These are phyloP conservation scores for Casuarina cunninghamiana DNA, from an alignment of 306 rosid species.

Conservation along the genomic window DNA sequence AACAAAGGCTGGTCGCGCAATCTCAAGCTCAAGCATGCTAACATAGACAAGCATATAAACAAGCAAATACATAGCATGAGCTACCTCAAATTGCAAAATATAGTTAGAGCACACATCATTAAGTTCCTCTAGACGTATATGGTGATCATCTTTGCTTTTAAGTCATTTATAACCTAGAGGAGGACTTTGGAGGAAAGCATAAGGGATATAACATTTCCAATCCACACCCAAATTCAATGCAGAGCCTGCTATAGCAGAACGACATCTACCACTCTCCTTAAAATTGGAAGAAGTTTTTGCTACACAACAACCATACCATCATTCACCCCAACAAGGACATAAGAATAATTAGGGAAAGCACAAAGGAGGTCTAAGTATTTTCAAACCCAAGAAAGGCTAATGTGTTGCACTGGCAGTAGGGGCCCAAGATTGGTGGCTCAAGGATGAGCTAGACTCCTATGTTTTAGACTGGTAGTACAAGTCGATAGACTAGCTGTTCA, in stretches of 20 bases:
- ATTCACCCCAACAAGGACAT: neutral
- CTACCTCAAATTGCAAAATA: slow-evolving; percentile 1
- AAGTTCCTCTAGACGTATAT: neutral
- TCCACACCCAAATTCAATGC: neutral
- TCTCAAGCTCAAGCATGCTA: slow-evolving; percentile 21
- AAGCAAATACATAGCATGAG: slow-evolving; percentile 20
- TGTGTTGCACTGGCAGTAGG: no score
- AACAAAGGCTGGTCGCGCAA: neutral
- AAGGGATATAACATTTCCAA: neutral
- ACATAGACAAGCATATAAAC: slow-evolving; percentile 16
- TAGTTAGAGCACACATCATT: neutral
- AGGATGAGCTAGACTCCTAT: no score
- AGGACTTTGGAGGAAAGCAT: neutral
- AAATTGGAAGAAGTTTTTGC: neutral
- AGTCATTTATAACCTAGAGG: neutral
- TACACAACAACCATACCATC: neutral
- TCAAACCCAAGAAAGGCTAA: neutral
- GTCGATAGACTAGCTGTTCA: no score
- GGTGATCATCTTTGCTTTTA: neutral
- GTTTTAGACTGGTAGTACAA: no score
- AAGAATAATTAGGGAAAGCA: neutral
- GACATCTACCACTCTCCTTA: neutral
- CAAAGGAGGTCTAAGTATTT: neutral
- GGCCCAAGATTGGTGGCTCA: no score
- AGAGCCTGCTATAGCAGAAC: neutral